A percentile compares a stretch with the other conserved stretches of the same genome.
These are phyloP conservation scores for Candida sanyiensis DNA, from an alignment of 805 yeast species.

Conservation along the genomic window DNA sequence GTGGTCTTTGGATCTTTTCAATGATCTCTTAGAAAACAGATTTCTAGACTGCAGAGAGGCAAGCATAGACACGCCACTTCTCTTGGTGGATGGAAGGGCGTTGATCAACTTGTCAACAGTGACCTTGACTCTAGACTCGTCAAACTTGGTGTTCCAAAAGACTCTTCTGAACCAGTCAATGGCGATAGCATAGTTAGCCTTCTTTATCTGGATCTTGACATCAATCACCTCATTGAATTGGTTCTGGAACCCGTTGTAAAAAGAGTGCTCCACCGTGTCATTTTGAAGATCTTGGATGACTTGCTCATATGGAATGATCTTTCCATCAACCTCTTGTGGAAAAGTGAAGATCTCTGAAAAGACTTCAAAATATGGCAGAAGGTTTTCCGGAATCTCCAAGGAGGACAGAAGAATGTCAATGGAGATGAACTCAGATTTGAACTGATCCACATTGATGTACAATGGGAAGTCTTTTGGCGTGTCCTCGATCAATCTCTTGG, in stretches of 20 bases:
- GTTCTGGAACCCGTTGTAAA: slow-evolving; percentile 53
- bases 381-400: slow-evolving; percentile 40
- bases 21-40: slow-evolving; percentile 52
- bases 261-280: slow-evolving; percentile 59
- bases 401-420: slow-evolving; percentile 59
- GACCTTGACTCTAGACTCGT: slow-evolving; percentile 62
- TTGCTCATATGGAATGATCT: slow-evolving; percentile 57
- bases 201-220: slow-evolving; percentile 55
- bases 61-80: slow-evolving; percentile 51
- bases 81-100: slow-evolving; percentile 35
- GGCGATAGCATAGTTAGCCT: slow-evolving; percentile 57
- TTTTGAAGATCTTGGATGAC: slow-evolving; percentile 70
- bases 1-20: slow-evolving; percentile 60
- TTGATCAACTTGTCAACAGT: slow-evolving; percentile 39
- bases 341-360: slow-evolving; percentile 63
- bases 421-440: slow-evolving; percentile 72
- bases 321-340: slow-evolving; percentile 64
- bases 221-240: slow-evolving; percentile 62
- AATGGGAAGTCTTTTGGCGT: slow-evolving; percentile 53
- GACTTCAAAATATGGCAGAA: slow-evolving; percentile 62
- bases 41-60: slow-evolving; percentile 52
- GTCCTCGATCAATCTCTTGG: slow-evolving; percentile 22
- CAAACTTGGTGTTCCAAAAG: slow-evolving; percentile 63
- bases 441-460: slow-evolving; percentile 72
- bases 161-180: slow-evolving; percentile 72